Evolutionary conservation across 2,329 filamentous ascomycete species (phyloP).

Genomic region (Amauroascus niger): DNA sequence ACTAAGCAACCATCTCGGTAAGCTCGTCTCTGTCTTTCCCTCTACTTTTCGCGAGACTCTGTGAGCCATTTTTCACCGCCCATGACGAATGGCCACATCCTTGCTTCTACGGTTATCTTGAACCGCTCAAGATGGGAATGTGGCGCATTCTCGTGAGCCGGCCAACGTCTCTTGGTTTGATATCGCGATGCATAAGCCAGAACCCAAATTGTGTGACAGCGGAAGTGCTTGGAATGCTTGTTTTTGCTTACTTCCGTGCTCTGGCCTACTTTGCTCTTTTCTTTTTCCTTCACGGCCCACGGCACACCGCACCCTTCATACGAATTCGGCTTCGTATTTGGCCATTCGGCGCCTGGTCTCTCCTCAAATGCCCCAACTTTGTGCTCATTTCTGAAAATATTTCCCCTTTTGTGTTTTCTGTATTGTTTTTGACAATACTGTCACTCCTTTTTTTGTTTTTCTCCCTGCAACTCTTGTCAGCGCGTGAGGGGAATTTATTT

Average conservation of each 20-base stretch:
- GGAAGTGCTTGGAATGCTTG: slow-evolving; percentile 16
- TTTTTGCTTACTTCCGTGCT: slow-evolving; percentile 13
- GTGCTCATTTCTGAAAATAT: not conserved
- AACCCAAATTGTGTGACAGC: not conserved
- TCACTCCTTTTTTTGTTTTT: not conserved
- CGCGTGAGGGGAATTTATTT: not conserved
- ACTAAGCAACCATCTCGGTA: slow-evolving; percentile 61
- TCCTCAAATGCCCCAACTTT: not conserved
- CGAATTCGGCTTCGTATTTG: slow-evolving; percentile 4
- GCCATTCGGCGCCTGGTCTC: not conserved
- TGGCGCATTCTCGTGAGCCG: not conserved
- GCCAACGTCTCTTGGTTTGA: not conserved
- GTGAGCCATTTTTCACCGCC: not conserved
- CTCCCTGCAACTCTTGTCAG: not conserved
- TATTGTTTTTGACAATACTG: slow-evolving; percentile 8
- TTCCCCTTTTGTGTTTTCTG: slow-evolving; percentile 4
- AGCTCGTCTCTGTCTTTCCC: slow-evolving; percentile 22
- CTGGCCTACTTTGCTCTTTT: slow-evolving; percentile 1
- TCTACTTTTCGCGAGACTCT: not conserved
- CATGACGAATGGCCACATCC: too few species aligned
- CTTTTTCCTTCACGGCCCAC: not conserved
- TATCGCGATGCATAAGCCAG: slow-evolving; percentile 14
- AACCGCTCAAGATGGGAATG: too few species aligned
- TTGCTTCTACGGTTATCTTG: too few species aligned
- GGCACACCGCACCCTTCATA: not conserved